Base-by-base conservation (phyloP, 495 filamentous ascomycete species). In the Penicillium steckii region DNA sequence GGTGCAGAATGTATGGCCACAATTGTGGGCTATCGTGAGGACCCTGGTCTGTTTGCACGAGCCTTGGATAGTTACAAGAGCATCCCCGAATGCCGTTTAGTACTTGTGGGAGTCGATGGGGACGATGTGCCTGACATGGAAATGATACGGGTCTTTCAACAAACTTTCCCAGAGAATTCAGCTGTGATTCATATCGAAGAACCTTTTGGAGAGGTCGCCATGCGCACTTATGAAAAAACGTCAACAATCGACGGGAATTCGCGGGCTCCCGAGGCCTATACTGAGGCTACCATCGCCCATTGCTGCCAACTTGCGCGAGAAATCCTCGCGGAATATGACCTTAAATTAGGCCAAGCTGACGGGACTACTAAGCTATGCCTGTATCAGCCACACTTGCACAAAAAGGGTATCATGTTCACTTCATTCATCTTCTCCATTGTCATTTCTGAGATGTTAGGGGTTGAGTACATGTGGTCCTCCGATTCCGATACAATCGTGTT, bases 361-460 rank as follows among this genome's bases (percentile, higher is more conserved):
- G 49, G 48, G 1, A 44, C 67, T 23, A 61, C 48, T 26, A 47
- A 48, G 18, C 55, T 69, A 2, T 69, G 66, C 38, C 44, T 69
- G 1, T 67, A 61, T 29, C 64, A 69, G 38, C 66, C 66, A 12
- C 66, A 69, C 52, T 44, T 60, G 38, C 61, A 65, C 56, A 69
- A 69, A 51, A 69, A 67, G 30, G 66, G 52, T 8, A 64, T 69
- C 21, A 69, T 69, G 66, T 69, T 69, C 19, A 64, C 66, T 6
- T 55, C 60, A n/a, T 67, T 69, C 53, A 60, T 69, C 17, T 67
- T 69, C 38, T 61, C 57, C 0, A 56, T 69, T 23, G 66, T 65
- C 7, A 59, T 69, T 13, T 56, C 64, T 18, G 64, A 69, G 33
- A 55, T 61, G 22, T 54, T 65, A 3, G 62, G 61, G 5, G 55